Evolutionary conservation across 441 rosid species (phyloP), one percentile per base, ranked within the genome.

Genomic region (Erysimum cheiri): DNA sequence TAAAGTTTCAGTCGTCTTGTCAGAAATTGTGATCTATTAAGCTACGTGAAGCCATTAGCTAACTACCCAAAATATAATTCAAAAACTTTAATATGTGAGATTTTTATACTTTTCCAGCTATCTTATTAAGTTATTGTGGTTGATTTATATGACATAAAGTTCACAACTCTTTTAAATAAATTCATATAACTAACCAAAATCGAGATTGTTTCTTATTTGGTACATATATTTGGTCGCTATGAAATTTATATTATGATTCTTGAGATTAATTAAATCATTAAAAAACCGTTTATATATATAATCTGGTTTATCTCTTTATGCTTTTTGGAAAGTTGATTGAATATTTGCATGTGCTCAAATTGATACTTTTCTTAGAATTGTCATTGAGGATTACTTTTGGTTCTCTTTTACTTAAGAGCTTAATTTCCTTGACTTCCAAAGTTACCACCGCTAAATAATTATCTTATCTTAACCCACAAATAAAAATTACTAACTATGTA

Each of bases 321-420:
- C 74, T 74, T 74, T 74, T 54, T 22, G n/a, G 15, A 74, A 74
- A 74, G 74, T 48, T 19, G 53, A 69, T 55, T 74, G 78, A 74
- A 74, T 74, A 74, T 69, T 74, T 61, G 78, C 78, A 68, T 74
- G 78, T 74, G 36, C 59, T 74, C 33, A 74, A 61, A 68, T 54
- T 61, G 69, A 74, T 74, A 68, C 73, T 68, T 74, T 68, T 74
- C 78, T 67, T 74, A 74, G 63, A 73, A 67, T 52, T 67, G 77
- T 66, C 63, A 73, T 67, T 73, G 50, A 53, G 68, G 68, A 67
- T 73, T 43, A 67, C 77, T 73, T 73, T 73, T 57, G 24, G 67
- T 19, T 58, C 53, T 73, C 53, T 57, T 39, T 65, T 58, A 64
- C 70, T 64, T 46, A 10, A 55, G 15, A 54, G n/a, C 41, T 13